Percentiles rank a stretch among this genome's conserved stretches.
Conservation (phyloP, 2,329 filamentous ascomycete species). For the Mycosphaerella arachidis region DNA sequence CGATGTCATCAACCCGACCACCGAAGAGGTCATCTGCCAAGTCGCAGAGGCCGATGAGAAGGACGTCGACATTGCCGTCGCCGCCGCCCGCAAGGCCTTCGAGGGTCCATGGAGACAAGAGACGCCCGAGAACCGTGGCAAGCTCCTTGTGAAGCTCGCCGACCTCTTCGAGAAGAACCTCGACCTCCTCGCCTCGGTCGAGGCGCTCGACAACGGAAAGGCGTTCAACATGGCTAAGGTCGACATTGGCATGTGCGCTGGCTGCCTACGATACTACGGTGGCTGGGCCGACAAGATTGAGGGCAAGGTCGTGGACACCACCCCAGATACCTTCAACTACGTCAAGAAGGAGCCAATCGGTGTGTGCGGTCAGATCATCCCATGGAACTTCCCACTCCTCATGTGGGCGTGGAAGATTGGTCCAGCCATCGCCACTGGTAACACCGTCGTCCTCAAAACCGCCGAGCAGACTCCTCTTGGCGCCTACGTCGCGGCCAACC, state of each 20-base stretch:
- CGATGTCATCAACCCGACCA: conserved; percentile 84
- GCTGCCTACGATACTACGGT: conserved; percentile 77
- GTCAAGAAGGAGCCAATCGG: conserved; percentile 68
- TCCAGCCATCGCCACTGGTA: conserved; percentile 67
- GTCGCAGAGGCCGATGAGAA: conserved; percentile 85
- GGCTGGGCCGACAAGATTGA: conserved; percentile 90
- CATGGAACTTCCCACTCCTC: conserved; percentile 37
- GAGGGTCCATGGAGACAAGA: conserved; percentile 64
- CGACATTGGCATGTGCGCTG: conserved; percentile 65
- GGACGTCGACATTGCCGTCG: conserved; percentile 74
- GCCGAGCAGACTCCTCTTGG: conserved; percentile 73
- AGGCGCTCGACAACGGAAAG: conserved; percentile 87
- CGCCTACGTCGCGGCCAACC: conserved; percentile 59
- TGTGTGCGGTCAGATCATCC: conserved; percentile 76
- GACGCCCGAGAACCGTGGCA: conserved; percentile 67
- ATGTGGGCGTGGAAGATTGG: conserved; percentile 67
- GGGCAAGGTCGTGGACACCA: conserved; percentile 80
- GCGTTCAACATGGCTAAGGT: conserved; percentile 70
- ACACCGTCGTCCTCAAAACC: conserved; percentile 68
- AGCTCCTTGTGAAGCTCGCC: conserved; percentile 69
- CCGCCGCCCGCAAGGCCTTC: conserved; percentile 80
- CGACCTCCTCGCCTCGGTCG: conserved; percentile 72
- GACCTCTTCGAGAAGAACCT: conserved; percentile 73
- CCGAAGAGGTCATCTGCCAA: conserved; percentile 77
- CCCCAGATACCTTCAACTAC: conserved; percentile 76